Evolutionary conservation across 2,329 filamentous ascomycete genomes (phyloP).

Genomic region (Intubia oerlemansii): DNA sequence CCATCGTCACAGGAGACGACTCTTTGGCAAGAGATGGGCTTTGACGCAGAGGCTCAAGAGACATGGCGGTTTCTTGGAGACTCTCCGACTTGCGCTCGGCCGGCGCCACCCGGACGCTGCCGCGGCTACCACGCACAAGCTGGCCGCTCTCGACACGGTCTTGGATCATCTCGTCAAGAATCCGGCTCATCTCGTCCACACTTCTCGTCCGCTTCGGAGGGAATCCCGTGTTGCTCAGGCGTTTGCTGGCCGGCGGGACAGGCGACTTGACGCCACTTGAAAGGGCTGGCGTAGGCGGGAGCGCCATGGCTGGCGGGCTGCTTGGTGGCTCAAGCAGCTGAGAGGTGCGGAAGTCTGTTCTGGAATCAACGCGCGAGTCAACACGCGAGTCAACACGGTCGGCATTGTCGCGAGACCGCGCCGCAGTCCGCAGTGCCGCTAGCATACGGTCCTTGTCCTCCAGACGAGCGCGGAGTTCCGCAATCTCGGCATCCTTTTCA

Average conservation of each 20-base stretch:
- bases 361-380: conserved; percentile 16
- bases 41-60: conserved; percentile 9
- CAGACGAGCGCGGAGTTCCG: conserved; percentile 66
- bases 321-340: conserved; percentile 14
- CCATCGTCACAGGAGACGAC: conserved; percentile 11
- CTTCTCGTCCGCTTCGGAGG: conserved; percentile 38
- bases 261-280: conserved; percentile 1
- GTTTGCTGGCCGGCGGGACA: background rate
- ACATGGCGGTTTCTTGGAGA: conserved; percentile 1
- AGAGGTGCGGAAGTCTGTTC: conserved; percentile 13
- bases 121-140: conserved; percentile 41
- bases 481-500: conserved; percentile 86
- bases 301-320: conserved; percentile 9
- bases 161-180: conserved; percentile 93
- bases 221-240: conserved; percentile 3
- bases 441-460: conserved; percentile 96
- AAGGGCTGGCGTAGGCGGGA: conserved; percentile 7
- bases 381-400: conserved; percentile 28
- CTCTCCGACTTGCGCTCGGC: conserved; percentile 17
- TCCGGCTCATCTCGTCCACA: conserved; percentile 80
- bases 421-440: conserved; percentile 61
- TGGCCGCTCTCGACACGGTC: conserved; percentile 63
- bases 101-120: conserved; percentile 38
- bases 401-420: conserved; percentile 66
- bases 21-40: conserved; percentile 10